phyloP scores from a whole-genome alignment of 2,329 filamentous ascomycete genomes.

The Thelonectria olida region DNA sequence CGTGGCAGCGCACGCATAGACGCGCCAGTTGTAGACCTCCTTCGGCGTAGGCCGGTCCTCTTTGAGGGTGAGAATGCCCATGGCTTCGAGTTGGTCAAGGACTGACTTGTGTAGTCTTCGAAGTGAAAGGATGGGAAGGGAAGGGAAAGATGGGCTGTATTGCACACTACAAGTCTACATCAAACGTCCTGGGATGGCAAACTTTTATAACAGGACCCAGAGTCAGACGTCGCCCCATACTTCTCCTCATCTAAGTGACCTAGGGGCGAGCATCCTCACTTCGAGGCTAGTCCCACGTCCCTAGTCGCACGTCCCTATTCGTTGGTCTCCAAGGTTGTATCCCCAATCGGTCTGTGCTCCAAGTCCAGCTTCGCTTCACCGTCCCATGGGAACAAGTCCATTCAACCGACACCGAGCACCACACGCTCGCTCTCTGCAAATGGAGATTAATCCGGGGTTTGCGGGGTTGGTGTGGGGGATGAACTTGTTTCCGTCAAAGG shows the following conservation, averaged over 20 bases:
- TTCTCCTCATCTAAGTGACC: slow-evolving; percentile 8
- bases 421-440: slow-evolving; percentile 24
- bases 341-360: slow-evolving; percentile 15
- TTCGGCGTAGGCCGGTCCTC: slow-evolving; percentile 67
- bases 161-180: background rate
- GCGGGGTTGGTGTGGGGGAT: slow-evolving; percentile 42
- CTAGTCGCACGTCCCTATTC: background rate
- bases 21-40: slow-evolving; percentile 69
- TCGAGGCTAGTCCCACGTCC: background rate
- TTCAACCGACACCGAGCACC: slow-evolving; percentile 9
- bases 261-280: slow-evolving; percentile 1
- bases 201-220: slow-evolving; percentile 19
- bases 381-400: slow-evolving; percentile 1
- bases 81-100: slow-evolving; percentile 36
- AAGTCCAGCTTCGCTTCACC: slow-evolving; percentile 5
- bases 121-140: background rate
- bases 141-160: background rate
- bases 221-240: slow-evolving; percentile 12
- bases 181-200: slow-evolving; percentile 12
- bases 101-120: background rate
- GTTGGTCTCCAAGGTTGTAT: background rate
- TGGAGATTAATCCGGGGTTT: slow-evolving; percentile 39
- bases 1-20: slow-evolving; percentile 62
- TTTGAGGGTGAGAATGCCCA: slow-evolving; percentile 60
- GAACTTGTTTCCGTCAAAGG: slow-evolving; percentile 38